Evolutionary conservation across 2,329 filamentous ascomycete species (phyloP).

Genomic region (Aspergillus persii): DNA sequence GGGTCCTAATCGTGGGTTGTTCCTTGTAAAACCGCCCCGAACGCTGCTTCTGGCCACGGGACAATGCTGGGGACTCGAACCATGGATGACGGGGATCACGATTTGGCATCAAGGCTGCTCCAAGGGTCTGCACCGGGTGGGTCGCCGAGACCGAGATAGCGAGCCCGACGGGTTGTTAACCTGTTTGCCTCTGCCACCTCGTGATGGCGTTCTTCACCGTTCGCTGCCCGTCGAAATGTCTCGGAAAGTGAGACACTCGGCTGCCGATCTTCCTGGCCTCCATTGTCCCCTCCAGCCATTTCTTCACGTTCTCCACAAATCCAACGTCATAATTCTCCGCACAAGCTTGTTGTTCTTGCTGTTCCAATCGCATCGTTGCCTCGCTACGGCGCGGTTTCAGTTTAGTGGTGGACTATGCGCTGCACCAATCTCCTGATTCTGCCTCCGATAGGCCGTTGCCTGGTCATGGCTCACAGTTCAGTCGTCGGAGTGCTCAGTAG

Average conservation of each 20-base stretch:
- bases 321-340: neutral
- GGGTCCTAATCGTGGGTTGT: neutral
- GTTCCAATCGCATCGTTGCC: neutral
- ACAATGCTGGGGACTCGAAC: neutral
- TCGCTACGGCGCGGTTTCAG: conserved; percentile 9
- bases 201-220: neutral
- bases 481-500: neutral
- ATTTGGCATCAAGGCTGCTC: neutral
- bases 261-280: neutral
- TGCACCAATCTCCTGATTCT: neutral
- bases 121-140: neutral
- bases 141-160: neutral
- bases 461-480: neutral
- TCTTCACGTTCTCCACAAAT: neutral
- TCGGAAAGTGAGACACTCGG: neutral
- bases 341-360: neutral
- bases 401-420: conserved; percentile 5
- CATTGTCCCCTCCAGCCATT: neutral
- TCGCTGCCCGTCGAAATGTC: neutral
- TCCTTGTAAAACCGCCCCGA: neutral
- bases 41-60: neutral
- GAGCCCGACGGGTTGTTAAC: neutral
- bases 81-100: neutral
- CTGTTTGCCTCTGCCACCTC: neutral
- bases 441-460: conserved; percentile 8